phyloP scores from a whole-genome alignment of 441 rosid genomes.

The Pelargonium australe region DNA sequence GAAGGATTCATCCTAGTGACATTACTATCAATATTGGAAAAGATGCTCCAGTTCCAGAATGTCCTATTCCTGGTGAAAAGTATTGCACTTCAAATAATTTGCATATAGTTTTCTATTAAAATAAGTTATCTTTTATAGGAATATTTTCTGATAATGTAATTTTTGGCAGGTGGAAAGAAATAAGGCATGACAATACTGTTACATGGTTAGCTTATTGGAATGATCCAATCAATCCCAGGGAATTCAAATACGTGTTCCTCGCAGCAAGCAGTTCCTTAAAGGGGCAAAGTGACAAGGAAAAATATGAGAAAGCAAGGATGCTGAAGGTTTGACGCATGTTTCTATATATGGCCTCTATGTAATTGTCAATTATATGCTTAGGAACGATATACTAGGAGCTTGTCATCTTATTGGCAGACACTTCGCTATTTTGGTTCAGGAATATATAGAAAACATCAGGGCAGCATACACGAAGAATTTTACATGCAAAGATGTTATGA shows the following conservation, averaged over 20 bases:
- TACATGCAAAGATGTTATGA: slow-evolving; percentile 55
- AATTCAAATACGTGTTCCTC: slow-evolving; percentile 94
- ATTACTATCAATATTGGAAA: slow-evolving; percentile 93
- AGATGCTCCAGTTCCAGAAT: slow-evolving; percentile 75
- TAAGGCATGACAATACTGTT: slow-evolving; percentile 92
- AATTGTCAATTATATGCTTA: background rate
- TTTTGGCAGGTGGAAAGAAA: slow-evolving; percentile 84
- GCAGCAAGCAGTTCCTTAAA: slow-evolving; percentile 97
- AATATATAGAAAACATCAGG: slow-evolving; percentile 67
- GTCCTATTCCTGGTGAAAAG: slow-evolving; percentile 97
- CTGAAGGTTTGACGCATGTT: slow-evolving; percentile 49
- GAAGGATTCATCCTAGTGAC: slow-evolving; percentile 77
- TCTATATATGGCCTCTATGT: background rate
- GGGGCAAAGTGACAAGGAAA: slow-evolving; percentile 97
- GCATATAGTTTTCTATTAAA: background rate
- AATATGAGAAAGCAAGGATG: slow-evolving; percentile 97
- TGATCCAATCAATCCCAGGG: slow-evolving; percentile 93
- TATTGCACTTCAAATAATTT: background rate
- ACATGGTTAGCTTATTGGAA: slow-evolving; percentile 99
- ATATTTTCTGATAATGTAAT: slow-evolving; percentile 11
- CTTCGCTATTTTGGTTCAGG: slow-evolving; percentile 39
- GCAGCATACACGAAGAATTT: slow-evolving; percentile 84
- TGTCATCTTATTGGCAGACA: background rate
- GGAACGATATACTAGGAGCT: background rate
- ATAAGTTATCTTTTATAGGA: background rate